Percentiles rank a stretch among this genome's conserved stretches.
These are phyloP conservation scores for Arthromyces matolae DNA, from an alignment of 768 basidiomycete species.

Conservation along the genomic window DNA sequence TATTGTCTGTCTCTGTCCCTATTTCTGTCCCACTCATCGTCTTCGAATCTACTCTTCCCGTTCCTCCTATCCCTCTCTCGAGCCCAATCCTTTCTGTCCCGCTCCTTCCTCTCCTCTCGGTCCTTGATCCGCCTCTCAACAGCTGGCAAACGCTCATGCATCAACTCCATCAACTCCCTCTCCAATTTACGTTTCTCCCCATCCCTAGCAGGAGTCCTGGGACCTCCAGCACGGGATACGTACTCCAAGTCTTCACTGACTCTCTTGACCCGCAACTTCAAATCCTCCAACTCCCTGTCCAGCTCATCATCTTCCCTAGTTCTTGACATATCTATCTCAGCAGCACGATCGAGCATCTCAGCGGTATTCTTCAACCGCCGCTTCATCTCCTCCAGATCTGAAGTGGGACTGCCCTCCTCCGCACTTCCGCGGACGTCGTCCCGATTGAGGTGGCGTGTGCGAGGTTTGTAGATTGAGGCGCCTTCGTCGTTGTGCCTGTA, in stretches of 20 bases:
- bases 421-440: slow-evolving; percentile 70
- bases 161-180: slow-evolving; percentile 76
- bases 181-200: slow-evolving; percentile 85
- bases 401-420: slow-evolving; percentile 57
- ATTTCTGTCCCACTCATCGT: slow-evolving; percentile 38
- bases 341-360: slow-evolving; percentile 70
- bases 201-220: slow-evolving; percentile 68
- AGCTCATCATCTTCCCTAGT: slow-evolving; percentile 85
- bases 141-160: slow-evolving; percentile 90
- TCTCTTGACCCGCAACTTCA: slow-evolving; percentile 79
- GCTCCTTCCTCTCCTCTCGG: slow-evolving; percentile 68
- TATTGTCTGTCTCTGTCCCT: slow-evolving; percentile 20
- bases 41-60: slow-evolving; percentile 62
- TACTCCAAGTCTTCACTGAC: slow-evolving; percentile 93
- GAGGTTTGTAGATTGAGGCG: slow-evolving; percentile 75
- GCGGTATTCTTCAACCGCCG: slow-evolving; percentile 76
- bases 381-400: slow-evolving; percentile 85
- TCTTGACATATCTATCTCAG: slow-evolving; percentile 56
- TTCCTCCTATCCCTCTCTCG: slow-evolving; percentile 83
- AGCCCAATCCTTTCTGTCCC: slow-evolving; percentile 75
- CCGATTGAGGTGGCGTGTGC: slow-evolving; percentile 82
- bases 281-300: slow-evolving; percentile 85
- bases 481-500: slow-evolving; percentile 75
- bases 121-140: slow-evolving; percentile 82
- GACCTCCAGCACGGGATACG: slow-evolving; percentile 56